Conservation (phyloP, 2,329 filamentous ascomycete genomes). For the Epichloe sp. region DNA sequence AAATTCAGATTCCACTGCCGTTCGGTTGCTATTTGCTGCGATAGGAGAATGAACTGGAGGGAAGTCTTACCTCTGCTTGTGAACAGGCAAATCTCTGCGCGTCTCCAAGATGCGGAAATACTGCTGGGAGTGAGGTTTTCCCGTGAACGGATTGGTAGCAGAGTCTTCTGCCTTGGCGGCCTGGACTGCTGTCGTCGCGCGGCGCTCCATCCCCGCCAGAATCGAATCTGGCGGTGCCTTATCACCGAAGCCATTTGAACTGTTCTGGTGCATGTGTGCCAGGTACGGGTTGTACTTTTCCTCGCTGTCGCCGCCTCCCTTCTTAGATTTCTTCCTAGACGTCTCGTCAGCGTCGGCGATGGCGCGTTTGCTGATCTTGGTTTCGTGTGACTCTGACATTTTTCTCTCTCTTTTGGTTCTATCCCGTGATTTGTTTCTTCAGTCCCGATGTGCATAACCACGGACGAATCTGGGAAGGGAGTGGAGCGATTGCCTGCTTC, state of each 20-base stretch:
- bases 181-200: conserved; percentile 66
- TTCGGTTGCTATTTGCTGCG: too few species aligned
- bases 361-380: conserved; percentile 27
- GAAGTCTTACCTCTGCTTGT: conserved; percentile 61
- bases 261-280: conserved; percentile 65
- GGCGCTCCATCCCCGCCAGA: conserved; percentile 58
- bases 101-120: conserved; percentile 86
- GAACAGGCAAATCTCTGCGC: conserved; percentile 76
- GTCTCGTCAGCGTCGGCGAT: conserved; percentile 30
- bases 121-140: conserved; percentile 58
- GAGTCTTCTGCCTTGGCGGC: conserved; percentile 66
- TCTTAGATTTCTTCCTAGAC: conserved; percentile 31
- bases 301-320: conserved; percentile 19
- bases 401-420: not conserved
- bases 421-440: not conserved
- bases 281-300: conserved; percentile 68
- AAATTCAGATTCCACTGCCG: too few species aligned
- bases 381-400: conserved; percentile 26
- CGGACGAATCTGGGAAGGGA: conserved; percentile 3
- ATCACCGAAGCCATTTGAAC: conserved; percentile 25
- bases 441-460: not conserved
- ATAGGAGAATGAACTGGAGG: too few species aligned
- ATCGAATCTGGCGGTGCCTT: conserved; percentile 24
- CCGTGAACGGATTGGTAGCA: conserved; percentile 76
- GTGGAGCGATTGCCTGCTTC: not conserved